Evolutionary conservation across 176 grass and related monocot genomes (phyloP).

Genomic region (Carex cristatella): DNA sequence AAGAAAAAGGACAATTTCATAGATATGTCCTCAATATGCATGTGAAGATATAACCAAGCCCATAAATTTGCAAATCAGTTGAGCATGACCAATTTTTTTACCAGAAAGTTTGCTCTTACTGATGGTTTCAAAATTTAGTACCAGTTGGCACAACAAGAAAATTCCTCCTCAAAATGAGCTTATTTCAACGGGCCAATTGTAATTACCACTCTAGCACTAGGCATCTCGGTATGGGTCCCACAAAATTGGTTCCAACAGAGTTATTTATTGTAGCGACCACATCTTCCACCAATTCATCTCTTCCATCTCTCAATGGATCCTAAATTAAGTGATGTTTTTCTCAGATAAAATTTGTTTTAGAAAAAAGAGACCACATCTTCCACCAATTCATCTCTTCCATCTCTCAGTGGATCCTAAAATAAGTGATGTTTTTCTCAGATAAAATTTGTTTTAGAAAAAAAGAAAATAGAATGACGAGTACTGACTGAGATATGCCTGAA

Average conservation of each 20-base stretch:
- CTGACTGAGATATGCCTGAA: neutral
- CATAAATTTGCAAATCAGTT: neutral
- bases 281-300: constrained; percentile 85
- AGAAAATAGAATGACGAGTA: neutral
- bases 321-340: constrained; percentile 19
- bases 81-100: neutral
- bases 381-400: constrained; percentile 83
- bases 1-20: neutral
- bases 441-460: neutral
- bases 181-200: constrained; percentile 61
- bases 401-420: constrained; percentile 82
- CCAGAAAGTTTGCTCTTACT: neutral
- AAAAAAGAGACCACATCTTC: constrained; percentile 48
- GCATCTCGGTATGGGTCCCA: constrained; percentile 38
- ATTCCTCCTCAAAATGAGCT: constrained; percentile 79
- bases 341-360: neutral
- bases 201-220: constrained; percentile 82
- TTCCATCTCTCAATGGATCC: constrained; percentile 95
- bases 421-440: constrained; percentile 4
- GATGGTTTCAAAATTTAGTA: neutral
- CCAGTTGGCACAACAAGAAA: neutral
- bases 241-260: constrained; percentile 36
- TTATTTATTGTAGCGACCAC: constrained; percentile 58
- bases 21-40: neutral
- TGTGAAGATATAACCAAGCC: neutral